These are phyloP conservation scores for Penicillium freii DNA, from an alignment of 2,329 filamentous ascomycete species.

Conservation along the genomic window DNA sequence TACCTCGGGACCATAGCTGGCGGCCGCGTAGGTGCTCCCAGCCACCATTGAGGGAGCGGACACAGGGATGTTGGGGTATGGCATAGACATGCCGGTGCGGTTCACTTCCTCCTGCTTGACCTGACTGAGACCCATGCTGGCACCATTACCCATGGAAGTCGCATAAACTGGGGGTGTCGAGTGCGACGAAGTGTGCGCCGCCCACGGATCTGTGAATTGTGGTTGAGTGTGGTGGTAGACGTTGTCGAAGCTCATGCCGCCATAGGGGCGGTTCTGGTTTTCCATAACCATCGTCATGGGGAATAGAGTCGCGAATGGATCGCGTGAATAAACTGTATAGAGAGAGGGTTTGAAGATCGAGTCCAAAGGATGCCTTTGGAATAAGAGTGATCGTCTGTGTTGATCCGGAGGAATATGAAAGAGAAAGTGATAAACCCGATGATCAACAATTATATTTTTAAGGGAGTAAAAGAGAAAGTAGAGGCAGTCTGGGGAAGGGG, in stretches of 20 bases:
- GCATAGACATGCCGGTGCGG: conserved; percentile 63
- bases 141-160: conserved; percentile 61
- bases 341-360: background rate
- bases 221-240: conserved; percentile 63
- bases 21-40: conserved; percentile 64
- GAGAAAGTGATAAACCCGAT: conserved; percentile 20
- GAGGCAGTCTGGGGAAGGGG: conserved; percentile 42
- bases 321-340: conserved; percentile 10
- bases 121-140: conserved; percentile 53
- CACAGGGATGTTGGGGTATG: conserved; percentile 70
- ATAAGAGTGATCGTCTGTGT: conserved; percentile 2
- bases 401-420: conserved; percentile 6
- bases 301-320: conserved; percentile 28
- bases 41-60: conserved; percentile 69
- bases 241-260: conserved; percentile 75
- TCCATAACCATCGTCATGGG: conserved; percentile 96
- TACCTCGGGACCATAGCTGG: conserved; percentile 63
- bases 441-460: conserved; percentile 13
- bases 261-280: conserved; percentile 78
- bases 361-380: background rate
- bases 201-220: conserved; percentile 91
- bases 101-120: conserved; percentile 57
- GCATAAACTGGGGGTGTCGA: conserved; percentile 61
- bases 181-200: conserved; percentile 56
- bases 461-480: conserved; percentile 20